phyloP scores from a whole-genome alignment of 306 rosid species.

The Cicer judaicum region DNA sequence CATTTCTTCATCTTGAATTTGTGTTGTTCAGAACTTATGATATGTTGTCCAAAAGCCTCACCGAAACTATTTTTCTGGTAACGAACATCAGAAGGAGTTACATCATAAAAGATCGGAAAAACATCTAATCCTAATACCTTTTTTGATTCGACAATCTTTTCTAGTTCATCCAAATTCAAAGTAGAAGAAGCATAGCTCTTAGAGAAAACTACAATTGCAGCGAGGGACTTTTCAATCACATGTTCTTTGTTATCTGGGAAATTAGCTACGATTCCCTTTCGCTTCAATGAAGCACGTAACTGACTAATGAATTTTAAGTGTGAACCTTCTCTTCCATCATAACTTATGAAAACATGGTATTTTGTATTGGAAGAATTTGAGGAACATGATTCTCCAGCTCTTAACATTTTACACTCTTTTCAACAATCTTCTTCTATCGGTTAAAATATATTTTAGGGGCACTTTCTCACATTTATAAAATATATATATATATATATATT shows the following conservation, averaged over 20 bases:
- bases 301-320: neutral
- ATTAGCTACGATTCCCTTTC: constrained; percentile 2
- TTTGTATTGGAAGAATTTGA: neutral
- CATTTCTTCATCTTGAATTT: neutral
- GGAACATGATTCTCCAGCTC: neutral
- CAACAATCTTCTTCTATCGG: too few species aligned
- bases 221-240: constrained; percentile 17
- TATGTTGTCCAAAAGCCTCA: constrained; percentile 7
- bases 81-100: constrained; percentile 18
- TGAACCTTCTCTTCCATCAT: neutral
- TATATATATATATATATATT: too few species aligned
- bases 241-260: neutral
- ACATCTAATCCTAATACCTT: neutral
- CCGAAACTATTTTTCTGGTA: constrained; percentile 2
- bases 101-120: constrained; percentile 33
- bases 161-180: constrained; percentile 40
- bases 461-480: too few species aligned
- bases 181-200: constrained; percentile 19
- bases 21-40: neutral
- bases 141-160: constrained; percentile 28
- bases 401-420: too few species aligned
- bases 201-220: constrained; percentile 11
- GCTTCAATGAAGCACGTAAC: constrained; percentile 8
- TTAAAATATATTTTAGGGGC: too few species aligned
- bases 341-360: constrained; percentile 35